Percentiles rank a stretch among this genome's conserved stretches.
These are phyloP conservation scores for Daldinia loculata DNA, from an alignment of 495 filamentous ascomycete species.

Conservation along the genomic window DNA sequence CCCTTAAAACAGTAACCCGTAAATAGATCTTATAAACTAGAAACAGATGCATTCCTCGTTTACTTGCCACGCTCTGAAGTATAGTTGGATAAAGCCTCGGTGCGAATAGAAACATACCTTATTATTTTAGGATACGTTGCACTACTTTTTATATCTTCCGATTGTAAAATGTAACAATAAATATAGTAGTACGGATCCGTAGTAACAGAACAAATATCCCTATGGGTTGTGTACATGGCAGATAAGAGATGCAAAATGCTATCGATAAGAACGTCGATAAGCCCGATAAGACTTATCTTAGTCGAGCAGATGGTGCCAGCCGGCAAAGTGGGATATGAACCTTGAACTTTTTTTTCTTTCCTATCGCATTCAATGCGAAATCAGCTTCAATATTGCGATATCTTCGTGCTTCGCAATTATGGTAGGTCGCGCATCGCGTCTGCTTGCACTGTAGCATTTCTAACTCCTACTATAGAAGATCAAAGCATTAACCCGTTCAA, in stretches of 20 bases:
- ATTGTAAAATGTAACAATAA: background rate
- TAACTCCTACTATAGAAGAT: constrained; percentile 69
- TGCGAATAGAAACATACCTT: background rate
- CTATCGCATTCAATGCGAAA: constrained; percentile 3
- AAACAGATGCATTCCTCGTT: background rate
- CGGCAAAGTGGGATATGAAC: constrained; percentile 25
- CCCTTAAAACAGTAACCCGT: background rate
- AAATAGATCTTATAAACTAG: background rate
- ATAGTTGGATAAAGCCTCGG: background rate
- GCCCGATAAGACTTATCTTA: background rate
- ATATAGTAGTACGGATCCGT: background rate
- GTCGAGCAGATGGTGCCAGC: background rate
- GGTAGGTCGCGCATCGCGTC: constrained; percentile 10
- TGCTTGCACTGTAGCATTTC: background rate
- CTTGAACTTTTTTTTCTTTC: constrained; percentile 28
- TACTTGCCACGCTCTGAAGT: background rate
- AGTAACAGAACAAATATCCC: too few relatives aligned
- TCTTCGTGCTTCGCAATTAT: constrained; percentile 16
- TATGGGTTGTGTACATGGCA: background rate
- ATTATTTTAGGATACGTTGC: background rate
- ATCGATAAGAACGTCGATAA: constrained; percentile 25
- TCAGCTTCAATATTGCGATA: constrained; percentile 16
- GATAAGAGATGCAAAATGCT: background rate
- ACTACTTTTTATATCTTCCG: background rate
- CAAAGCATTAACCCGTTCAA: constrained; percentile 85